Evolutionary conservation across 805 yeast species (phyloP).

Genomic region (Phaffomyces antillensis): DNA sequence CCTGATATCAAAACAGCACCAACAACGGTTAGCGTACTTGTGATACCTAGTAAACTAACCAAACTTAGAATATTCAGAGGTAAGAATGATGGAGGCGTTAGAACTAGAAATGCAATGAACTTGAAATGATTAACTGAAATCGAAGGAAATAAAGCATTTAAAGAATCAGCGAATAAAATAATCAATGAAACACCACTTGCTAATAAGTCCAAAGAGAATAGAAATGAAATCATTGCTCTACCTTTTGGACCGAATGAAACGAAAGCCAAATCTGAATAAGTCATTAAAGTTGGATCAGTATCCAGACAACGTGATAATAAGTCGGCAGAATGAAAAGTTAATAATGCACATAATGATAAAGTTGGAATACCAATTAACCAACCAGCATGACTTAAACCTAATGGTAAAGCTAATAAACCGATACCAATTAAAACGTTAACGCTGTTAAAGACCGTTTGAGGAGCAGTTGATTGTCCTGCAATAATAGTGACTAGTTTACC

Average conservation of each 20-base stretch:
- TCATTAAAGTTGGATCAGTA: slow-evolving; percentile 71
- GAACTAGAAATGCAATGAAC: slow-evolving; percentile 54
- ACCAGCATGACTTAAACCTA: slow-evolving; percentile 66
- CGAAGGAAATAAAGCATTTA: slow-evolving; percentile 57
- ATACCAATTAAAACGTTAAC: slow-evolving; percentile 72
- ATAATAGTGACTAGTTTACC: slow-evolving; percentile 66
- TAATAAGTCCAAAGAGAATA: slow-evolving; percentile 70
- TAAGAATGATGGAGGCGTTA: slow-evolving; percentile 77
- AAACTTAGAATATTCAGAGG: slow-evolving; percentile 71
- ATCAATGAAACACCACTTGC: slow-evolving; percentile 80
- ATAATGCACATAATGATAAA: slow-evolving; percentile 50
- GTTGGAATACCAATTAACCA: slow-evolving; percentile 61
- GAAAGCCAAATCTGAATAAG: slow-evolving; percentile 84
- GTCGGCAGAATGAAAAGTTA: slow-evolving; percentile 73
- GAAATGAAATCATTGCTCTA: slow-evolving; percentile 60
- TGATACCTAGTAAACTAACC: slow-evolving; percentile 61
- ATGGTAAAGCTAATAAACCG: slow-evolving; percentile 67
- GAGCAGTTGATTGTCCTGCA: slow-evolving; percentile 76
- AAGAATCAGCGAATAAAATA: slow-evolving; percentile 79
- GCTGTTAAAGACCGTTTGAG: slow-evolving; percentile 72
- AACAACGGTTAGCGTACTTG: slow-evolving; percentile 62
- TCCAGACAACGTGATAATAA: slow-evolving; percentile 70
- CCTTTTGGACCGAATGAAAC: slow-evolving; percentile 80
- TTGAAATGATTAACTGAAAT: slow-evolving; percentile 53
- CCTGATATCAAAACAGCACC: slow-evolving; percentile 57